These are phyloP conservation scores for Rhodotorula sp. DNA, from an alignment of 1,284 basidiomycete species.

Conservation along the genomic window DNA sequence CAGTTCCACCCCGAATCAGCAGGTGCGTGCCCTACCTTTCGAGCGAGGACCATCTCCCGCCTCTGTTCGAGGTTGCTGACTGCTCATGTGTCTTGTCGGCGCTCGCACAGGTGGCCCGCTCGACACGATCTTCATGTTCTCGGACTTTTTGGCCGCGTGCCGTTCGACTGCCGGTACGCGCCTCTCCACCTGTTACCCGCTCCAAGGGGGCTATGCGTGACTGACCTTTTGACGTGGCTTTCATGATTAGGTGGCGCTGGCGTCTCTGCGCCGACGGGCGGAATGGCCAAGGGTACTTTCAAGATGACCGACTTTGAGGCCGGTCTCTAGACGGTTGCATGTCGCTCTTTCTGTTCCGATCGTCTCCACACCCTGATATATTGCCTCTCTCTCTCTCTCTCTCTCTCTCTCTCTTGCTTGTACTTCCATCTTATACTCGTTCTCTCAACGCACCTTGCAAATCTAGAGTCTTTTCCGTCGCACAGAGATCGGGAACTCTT, in stretches of 20 bases:
- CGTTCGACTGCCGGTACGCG: conserved; percentile 14
- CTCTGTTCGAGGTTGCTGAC: background rate
- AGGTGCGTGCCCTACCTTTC: conserved; percentile 51
- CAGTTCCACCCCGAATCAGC: conserved; percentile 88
- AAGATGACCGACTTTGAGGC: conserved; percentile 26
- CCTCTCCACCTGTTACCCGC: background rate
- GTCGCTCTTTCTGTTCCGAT: too few relatives aligned
- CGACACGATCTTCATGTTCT: conserved; percentile 28
- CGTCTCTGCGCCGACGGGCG: conserved; percentile 10
- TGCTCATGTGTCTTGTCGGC: too few relatives aligned
- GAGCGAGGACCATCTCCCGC: background rate
- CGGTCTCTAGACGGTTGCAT: conserved; percentile 15
- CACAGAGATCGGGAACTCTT: too few relatives aligned
- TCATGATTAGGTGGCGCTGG: background rate
- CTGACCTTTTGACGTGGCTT: background rate
- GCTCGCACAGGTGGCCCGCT: conserved; percentile 11
- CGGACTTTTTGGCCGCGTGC: conserved; percentile 23
- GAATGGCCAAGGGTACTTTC: conserved; percentile 24
- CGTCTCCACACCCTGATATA: background rate
- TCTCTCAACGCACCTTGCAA: too few relatives aligned
- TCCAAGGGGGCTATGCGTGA: background rate
- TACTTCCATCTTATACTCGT: background rate
- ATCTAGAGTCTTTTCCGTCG: too few relatives aligned
- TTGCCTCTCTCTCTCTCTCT: background rate
- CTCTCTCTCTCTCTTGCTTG: background rate